Percentiles rank a stretch among this genome's conserved stretches.
Conservation (phyloP, 345 rosid species). For the Bruguiera gymnorhiza region DNA sequence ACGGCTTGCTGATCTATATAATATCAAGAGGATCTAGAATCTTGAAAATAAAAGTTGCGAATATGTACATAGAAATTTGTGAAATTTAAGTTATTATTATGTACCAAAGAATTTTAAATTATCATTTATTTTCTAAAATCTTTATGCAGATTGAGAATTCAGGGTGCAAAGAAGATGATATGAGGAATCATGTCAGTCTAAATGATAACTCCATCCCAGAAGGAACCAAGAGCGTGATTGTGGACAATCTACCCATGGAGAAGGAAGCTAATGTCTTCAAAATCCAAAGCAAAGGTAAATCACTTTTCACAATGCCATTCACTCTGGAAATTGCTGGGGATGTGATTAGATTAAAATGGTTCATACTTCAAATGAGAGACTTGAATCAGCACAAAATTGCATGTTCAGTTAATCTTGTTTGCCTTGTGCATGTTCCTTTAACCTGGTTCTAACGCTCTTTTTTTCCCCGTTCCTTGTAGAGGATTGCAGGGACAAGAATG, state of each 20-base stretch:
- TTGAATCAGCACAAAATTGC: too few relatives aligned
- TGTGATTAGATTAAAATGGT: not conserved
- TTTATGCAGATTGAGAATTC: slow-evolving; percentile 42
- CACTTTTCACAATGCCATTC: not conserved
- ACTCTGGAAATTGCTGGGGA: not conserved
- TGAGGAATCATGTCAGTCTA: slow-evolving; percentile 20
- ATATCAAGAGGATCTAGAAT: not conserved
- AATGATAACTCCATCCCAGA: slow-evolving; percentile 18
- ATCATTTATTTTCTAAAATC: not conserved
- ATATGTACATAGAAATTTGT: not conserved
- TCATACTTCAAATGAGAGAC: too few relatives aligned
- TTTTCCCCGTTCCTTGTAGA: slow-evolving; percentile 27
- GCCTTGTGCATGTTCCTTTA: too few relatives aligned
- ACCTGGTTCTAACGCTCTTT: not conserved
- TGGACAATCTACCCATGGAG: slow-evolving; percentile 25
- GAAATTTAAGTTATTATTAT: not conserved
- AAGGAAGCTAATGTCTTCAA: slow-evolving; percentile 36
- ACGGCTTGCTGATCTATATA: not conserved
- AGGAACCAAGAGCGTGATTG: slow-evolving; percentile 12
- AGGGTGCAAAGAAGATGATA: slow-evolving; percentile 34
- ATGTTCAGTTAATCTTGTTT: too few relatives aligned
- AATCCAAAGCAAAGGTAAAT: slow-evolving; percentile 50
- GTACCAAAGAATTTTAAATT: not conserved
- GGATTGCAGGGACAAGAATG: slow-evolving; percentile 21
- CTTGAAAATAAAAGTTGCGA: too few relatives aligned